These are phyloP conservation scores for Salix arbutifolia DNA, from an alignment of 345 rosid species.

Conservation along the genomic window DNA sequence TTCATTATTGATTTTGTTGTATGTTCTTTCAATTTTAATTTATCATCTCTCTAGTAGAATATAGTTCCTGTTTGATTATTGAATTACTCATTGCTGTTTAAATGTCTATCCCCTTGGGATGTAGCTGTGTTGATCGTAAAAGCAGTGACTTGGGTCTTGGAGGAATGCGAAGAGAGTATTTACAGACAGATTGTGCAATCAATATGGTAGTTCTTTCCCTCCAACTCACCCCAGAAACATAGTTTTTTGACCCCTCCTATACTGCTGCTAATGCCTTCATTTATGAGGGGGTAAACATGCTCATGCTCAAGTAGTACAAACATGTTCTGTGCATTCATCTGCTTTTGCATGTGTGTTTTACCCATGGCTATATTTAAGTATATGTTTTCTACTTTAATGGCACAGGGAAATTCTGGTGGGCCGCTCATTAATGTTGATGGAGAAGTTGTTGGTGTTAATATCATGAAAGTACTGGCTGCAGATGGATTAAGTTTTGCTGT, in stretches of 20 bases:
- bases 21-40: neutral
- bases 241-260: neutral
- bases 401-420: constrained; percentile 93
- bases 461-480: constrained; percentile 73
- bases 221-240: neutral
- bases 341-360: neutral
- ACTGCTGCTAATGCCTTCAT: too few species aligned
- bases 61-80: constrained; percentile 3
- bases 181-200: constrained; percentile 88
- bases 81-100: neutral
- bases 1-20: neutral
- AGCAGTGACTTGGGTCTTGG: constrained; percentile 92
- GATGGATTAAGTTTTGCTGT: constrained; percentile 79
- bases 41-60: neutral
- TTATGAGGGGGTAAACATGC: neutral
- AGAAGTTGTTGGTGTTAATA: constrained; percentile 83
- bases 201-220: constrained; percentile 49
- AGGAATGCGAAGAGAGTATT: constrained; percentile 78
- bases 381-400: constrained; percentile 10
- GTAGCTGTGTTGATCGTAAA: constrained; percentile 87
- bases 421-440: constrained; percentile 92
- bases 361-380: neutral
- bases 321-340: neutral
- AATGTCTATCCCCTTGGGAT: constrained; percentile 13
- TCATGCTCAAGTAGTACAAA: neutral